Evolutionary conservation across 306 rosid genomes (phyloP), one percentile per base, ranked within the genome.

Genomic region (Oemleria cerasiformis): DNA sequence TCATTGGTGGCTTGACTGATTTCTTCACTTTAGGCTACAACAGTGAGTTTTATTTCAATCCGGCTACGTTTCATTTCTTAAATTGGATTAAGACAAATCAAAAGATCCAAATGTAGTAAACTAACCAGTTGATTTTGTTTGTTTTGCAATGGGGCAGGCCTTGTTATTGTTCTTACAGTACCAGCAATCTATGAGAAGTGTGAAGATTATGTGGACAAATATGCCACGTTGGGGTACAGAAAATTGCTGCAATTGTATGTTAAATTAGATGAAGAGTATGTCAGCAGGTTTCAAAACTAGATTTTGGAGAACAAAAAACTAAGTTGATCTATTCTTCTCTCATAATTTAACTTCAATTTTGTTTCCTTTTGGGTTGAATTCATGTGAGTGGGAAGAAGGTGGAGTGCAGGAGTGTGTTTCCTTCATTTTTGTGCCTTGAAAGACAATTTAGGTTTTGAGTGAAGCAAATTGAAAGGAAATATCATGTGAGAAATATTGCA

Each of bases 101-200:
- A 25, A 1, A 25, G 1, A 25, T 25, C 2, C 30, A 25, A 25
- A 25, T 25, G 1, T 25, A n/a, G 30, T 25, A 25, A 1, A 25
- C 30, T 25, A 25, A 25, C 2, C 30, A 1, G 30, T 25, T 25
- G 30, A 25, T 25, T 25, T 25, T 25, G 30, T 25, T 25, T 25
- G 30, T 25, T 25, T 25, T 25, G 30, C 30, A 25, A 25, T 25
- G 30, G 1, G 30, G 30, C 2, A 25, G 30, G 30, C 2, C 30
- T 25, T 25, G 30, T 25, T 25, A 25, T 25, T 25, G 30, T 25
- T 25, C 44, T 17, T n/a, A 7, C 36, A 11, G 65, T 88, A 53
- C 97, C 99, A 16, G 96, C 96, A 42, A 51, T 89, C 54, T 95
- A 88, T 60, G 99, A 91, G 81, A 91, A 85, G 62, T 86, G 74